A percentile compares a stretch with the other conserved stretches of the same genome.
Conservation (phyloP, 140 eudicot species). For the Senecio squalidus region DNA sequence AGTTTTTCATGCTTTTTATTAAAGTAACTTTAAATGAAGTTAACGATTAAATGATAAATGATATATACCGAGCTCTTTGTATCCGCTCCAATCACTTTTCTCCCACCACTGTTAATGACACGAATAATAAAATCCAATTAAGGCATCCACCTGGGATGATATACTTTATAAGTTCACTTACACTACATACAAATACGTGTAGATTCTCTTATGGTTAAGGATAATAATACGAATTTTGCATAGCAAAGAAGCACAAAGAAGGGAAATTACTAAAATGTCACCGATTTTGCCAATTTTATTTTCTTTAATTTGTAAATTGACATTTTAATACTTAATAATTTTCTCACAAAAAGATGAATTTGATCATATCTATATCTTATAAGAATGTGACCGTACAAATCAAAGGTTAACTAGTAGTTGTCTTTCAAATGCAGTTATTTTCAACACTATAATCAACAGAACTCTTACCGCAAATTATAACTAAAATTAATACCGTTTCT, state of each 20-base stretch:
- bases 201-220: not conserved
- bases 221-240: not conserved
- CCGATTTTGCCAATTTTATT: too few relatives aligned
- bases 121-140: slow-evolving; percentile 89
- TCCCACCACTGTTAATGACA: slow-evolving; percentile 99
- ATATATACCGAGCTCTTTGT: slow-evolving; percentile 89
- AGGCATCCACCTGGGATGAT: slow-evolving; percentile 85
- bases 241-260: not conserved
- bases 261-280: too few relatives aligned
- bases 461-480: too few relatives aligned
- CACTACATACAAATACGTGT: not conserved
- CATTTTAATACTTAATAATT: too few relatives aligned
- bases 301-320: too few relatives aligned
- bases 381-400: not conserved
- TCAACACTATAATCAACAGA: too few relatives aligned
- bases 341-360: not conserved
- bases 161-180: slow-evolving; percentile 26
- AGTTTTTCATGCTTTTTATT: not conserved
- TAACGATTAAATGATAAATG: not conserved
- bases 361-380: not conserved
- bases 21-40: not conserved
- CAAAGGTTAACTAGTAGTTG: not conserved
- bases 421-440: not conserved
- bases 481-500: slow-evolving; percentile 63
- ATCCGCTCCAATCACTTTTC: slow-evolving; percentile 99